Base-by-base conservation (phyloP, 768 basidiomycete species). In the Amanita exitialis region DNA sequence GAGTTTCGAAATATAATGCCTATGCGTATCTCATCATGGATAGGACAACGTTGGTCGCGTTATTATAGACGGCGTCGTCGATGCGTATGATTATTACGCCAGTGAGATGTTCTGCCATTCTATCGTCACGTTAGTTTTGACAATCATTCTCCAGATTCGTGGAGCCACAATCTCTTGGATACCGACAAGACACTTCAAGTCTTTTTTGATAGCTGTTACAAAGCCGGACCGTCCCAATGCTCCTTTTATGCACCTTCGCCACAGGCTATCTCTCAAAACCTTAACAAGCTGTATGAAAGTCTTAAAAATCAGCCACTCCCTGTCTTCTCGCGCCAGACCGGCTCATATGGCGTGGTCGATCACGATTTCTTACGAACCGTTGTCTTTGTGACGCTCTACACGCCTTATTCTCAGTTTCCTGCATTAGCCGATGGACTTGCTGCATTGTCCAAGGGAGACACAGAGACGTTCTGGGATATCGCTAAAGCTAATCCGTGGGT, bases 11-110 rank as follows among this genome's bases (percentile, higher is more conserved):
- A 34, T 25, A n/a, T 34, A 21, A n/a, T 4, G 10, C 8, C 28
- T 15, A 4, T 30, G 28, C 8, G 16, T 35, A 3, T n/a, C 21
- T 47, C 21, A 32, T 21, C n/a, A 9, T 21, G 9, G 30, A 20
- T 35, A 47, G 46, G 46, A 69, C 46, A 68, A 69, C 36, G 58
- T 72, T 18, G 69, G 65, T 45, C 65, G 70, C 9, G 8, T 72
- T 15, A 58, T 69, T 6, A 62, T 72, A 18, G 72, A 74, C 42
- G 70, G 70, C 16, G 69, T 72, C n/a, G 62, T 66, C 18, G 71
- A 73, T 38, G 57, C 66, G 1, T 67, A 71, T 27, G 58, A 71
- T 43, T 73, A 71, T 50, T 74, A 67, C 48, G 54, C 62, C 10
- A 62, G 71, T 69, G 53, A 35, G 61, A 48, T 21, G 21, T 21